These are phyloP conservation scores for Elongisporangium prolatum DNA, from an alignment of 352 stramenopile species.

Conservation along the genomic window DNA sequence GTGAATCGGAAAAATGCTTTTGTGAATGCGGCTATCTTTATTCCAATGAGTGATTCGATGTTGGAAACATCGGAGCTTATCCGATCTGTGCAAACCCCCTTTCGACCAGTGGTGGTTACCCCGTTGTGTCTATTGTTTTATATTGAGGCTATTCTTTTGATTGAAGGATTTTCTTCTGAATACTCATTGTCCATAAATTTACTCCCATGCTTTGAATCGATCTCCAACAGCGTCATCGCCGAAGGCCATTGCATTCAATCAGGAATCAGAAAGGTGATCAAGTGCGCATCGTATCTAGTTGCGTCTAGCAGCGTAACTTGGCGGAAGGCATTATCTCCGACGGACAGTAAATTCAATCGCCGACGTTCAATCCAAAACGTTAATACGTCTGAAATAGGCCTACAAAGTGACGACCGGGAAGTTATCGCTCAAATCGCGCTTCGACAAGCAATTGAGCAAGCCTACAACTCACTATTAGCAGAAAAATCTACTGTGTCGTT, in stretches of 20 bases:
- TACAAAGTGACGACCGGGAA: background rate
- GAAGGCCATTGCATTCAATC: conserved; percentile 14
- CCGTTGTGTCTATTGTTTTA: conserved; percentile 16
- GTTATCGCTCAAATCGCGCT: background rate
- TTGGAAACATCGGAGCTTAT: conserved; percentile 11
- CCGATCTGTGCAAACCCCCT: conserved; percentile 21
- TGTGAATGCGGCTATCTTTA: conserved; percentile 16
- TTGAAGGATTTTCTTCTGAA: conserved; percentile 19
- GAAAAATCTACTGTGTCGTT: conserved; percentile 2
- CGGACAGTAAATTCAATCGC: background rate
- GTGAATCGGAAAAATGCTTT: conserved; percentile 1
- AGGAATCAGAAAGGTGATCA: conserved; percentile 16
- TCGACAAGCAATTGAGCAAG: background rate
- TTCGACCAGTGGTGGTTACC: conserved; percentile 23
- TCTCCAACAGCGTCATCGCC: conserved; percentile 6
- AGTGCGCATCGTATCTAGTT: background rate
- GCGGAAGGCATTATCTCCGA: background rate
- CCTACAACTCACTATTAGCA: background rate
- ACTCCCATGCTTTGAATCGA: conserved; percentile 17
- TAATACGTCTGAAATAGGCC: background rate
- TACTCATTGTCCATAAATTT: conserved; percentile 13
- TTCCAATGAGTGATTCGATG: conserved; percentile 12
- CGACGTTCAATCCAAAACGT: background rate
- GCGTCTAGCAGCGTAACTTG: background rate
- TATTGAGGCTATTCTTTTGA: conserved; percentile 21